Conservation (phyloP, 768 basidiomycete species). For the Suillus clintonianus region DNA sequence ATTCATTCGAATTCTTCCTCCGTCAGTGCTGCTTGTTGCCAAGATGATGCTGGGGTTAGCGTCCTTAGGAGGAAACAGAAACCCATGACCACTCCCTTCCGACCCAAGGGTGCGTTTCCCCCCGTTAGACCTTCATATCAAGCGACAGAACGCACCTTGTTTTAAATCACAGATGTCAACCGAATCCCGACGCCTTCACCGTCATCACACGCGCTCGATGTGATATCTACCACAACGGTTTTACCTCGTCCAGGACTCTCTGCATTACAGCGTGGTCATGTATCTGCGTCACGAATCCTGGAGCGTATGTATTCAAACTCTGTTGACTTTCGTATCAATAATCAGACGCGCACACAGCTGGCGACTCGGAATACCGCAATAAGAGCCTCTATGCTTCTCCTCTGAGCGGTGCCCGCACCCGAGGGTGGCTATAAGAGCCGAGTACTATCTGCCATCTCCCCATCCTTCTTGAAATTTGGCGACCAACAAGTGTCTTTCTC, state of each 20-base stretch:
- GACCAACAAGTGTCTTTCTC: background rate
- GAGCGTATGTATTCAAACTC: background rate
- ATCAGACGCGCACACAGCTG: background rate
- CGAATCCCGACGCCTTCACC: background rate
- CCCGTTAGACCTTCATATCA: background rate
- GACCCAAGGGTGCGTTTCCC: background rate
- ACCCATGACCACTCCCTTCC: background rate
- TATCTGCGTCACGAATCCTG: background rate
- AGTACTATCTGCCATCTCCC: background rate
- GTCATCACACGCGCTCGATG: background rate
- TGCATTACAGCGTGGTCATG: background rate
- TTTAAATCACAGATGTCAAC: background rate
- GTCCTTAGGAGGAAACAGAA: background rate
- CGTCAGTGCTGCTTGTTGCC: background rate
- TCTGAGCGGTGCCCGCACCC: background rate
- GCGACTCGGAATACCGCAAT: background rate
- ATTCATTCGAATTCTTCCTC: background rate
- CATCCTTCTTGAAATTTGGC: background rate
- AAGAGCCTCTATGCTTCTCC: constrained; percentile 1
- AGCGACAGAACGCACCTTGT: background rate
- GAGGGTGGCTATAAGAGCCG: background rate
- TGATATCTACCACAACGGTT: background rate
- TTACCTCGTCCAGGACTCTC: background rate
- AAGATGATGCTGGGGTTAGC: background rate
- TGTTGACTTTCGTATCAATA: background rate